These are phyloP conservation scores for Dictyostelium purpureum DNA, from an alignment of 78 protist species.

Conservation along the genomic window DNA sequence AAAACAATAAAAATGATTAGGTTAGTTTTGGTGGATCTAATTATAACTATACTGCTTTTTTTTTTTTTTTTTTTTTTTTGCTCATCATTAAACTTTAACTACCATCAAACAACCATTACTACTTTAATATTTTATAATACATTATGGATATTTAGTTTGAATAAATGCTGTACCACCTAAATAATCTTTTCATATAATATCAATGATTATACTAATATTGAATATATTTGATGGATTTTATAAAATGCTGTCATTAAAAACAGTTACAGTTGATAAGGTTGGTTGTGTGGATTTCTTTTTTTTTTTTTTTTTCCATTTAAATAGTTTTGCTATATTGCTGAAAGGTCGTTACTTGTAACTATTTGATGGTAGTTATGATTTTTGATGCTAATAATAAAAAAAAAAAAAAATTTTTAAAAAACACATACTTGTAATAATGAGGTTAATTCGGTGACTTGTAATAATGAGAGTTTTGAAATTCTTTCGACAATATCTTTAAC, in stretches of 20 bases:
- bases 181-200: no score
- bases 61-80: neutral
- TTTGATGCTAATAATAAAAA: neutral
- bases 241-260: no score
- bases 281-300: no score
- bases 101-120: no score
- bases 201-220: no score
- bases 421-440: conserved; percentile 16
- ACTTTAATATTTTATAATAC: no score
- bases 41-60: neutral
- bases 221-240: no score
- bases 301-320: neutral
- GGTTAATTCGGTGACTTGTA: conserved; percentile 29
- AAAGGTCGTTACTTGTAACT: neutral
- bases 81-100: neutral
- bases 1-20: neutral
- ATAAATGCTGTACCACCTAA: no score
- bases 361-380: no score
- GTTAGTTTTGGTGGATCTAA: no score
- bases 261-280: no score
- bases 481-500: conserved; percentile 18
- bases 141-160: no score
- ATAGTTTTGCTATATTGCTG: neutral
- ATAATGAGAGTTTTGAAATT: conserved; percentile 5
- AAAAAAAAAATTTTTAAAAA: neutral